A percentile compares a stretch with the other conserved stretches of the same genome.
phyloP scores from a whole-genome alignment of 2,329 filamentous ascomycete species.

The Claviceps maximensis region DNA sequence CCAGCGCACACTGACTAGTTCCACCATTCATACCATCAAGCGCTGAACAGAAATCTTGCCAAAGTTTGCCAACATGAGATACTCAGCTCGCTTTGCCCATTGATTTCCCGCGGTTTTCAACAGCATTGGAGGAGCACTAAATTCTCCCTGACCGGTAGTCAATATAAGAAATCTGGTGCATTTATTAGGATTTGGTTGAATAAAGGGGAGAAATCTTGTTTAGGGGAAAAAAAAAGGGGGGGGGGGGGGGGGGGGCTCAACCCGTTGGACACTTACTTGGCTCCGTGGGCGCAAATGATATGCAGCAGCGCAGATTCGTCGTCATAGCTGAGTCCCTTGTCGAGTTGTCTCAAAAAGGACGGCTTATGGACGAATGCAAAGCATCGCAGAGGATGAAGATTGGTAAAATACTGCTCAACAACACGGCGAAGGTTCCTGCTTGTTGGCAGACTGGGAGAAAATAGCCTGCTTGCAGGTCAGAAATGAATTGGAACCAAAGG shows the following conservation, averaged over 20 bases:
- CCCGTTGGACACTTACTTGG: constrained; percentile 17
- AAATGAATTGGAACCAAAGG: too few species aligned
- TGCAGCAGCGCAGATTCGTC: constrained; percentile 24
- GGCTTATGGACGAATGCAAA: constrained; percentile 28
- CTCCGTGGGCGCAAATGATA: constrained; percentile 25
- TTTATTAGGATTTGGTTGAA: not conserved
- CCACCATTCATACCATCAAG: constrained; percentile 20
- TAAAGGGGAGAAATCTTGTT: too few species aligned
- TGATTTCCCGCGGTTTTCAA: constrained; percentile 22
- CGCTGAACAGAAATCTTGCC: constrained; percentile 25
- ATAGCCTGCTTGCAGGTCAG: constrained; percentile 14
- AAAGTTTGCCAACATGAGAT: constrained; percentile 23
- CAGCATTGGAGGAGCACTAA: constrained; percentile 15
- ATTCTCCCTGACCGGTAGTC: constrained; percentile 16
- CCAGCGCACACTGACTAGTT: not conserved
- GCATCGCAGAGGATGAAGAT: constrained; percentile 27
- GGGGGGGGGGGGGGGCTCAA: too few species aligned
- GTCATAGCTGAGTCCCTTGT: constrained; percentile 22
- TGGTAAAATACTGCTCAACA: constrained; percentile 26
- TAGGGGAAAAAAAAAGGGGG: too few species aligned
- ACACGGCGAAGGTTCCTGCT: constrained; percentile 22
- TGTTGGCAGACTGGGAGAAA: constrained; percentile 20
- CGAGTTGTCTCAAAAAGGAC: constrained; percentile 24
- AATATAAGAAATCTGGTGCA: constrained; percentile 22
- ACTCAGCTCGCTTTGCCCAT: constrained; percentile 25